Percentiles rank a stretch among this genome's conserved stretches.
These are phyloP conservation scores for Mortierella claussenii DNA, from an alignment of 192 early-diverging fungal genomes.

Conservation along the genomic window DNA sequence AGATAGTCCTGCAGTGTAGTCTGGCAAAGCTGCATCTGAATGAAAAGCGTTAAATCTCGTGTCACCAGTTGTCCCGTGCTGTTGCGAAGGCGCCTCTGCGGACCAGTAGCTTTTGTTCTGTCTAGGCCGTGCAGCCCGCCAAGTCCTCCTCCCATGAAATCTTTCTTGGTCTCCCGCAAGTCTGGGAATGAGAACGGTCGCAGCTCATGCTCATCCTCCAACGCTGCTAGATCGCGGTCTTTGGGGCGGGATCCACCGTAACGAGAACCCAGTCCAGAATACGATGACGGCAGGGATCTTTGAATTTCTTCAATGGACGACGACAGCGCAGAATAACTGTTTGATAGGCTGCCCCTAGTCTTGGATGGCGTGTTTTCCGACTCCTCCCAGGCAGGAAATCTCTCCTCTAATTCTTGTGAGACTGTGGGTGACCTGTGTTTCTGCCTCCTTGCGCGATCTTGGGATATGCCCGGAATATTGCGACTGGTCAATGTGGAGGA, in stretches of 20 bases:
- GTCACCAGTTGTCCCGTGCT: conserved; percentile 21
- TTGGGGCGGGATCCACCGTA: conserved; percentile 9
- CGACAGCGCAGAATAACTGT: conserved; percentile 25
- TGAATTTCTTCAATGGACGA: conserved; percentile 52
- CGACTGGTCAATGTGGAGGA: conserved; percentile 40
- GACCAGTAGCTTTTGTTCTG: neutral
- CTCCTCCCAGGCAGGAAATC: conserved; percentile 21
- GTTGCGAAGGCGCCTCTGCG: conserved; percentile 6
- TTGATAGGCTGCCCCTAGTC: conserved; percentile 7
- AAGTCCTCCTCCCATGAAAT: conserved; percentile 24
- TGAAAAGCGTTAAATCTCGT: conserved; percentile 68
- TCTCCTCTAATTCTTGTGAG: conserved; percentile 28
- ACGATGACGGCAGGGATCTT: conserved; percentile 30
- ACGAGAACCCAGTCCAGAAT: conserved; percentile 42
- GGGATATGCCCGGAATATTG: conserved; percentile 18
- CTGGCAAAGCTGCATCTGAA: conserved; percentile 95
- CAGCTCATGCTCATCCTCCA: conserved; percentile 4
- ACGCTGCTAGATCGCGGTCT: neutral
- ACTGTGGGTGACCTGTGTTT: conserved; percentile 37
- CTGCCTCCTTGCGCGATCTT: neutral
- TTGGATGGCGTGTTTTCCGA: conserved; percentile 2
- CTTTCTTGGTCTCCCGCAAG: neutral
- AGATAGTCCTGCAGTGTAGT: conserved; percentile 78
- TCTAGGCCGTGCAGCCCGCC: conserved; percentile 16
- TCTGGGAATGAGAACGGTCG: conserved; percentile 29